These are phyloP conservation scores for Pseudocercospora eumusae DNA, from an alignment of 2,329 filamentous ascomycete species.

Conservation along the genomic window DNA sequence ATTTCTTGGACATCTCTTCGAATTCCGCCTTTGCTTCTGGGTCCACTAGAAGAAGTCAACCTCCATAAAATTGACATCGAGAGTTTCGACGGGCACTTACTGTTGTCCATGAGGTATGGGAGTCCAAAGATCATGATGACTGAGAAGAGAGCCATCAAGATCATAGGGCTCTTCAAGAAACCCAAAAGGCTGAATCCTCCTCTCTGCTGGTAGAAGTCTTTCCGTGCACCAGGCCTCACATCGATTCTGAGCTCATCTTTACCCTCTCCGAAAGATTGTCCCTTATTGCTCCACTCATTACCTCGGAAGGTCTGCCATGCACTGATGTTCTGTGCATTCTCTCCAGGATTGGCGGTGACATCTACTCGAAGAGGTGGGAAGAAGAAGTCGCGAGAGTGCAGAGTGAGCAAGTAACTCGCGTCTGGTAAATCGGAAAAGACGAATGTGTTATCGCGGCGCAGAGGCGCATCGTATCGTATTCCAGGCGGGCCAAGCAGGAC, in stretches of 20 bases:
- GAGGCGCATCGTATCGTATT: constrained; percentile 57
- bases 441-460: constrained; percentile 70
- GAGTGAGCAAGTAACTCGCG: constrained; percentile 78
- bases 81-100: constrained; percentile 52
- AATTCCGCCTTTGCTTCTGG: constrained; percentile 93
- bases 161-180: constrained; percentile 94
- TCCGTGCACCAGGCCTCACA: constrained; percentile 61
- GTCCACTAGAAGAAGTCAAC: constrained; percentile 68
- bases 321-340: constrained; percentile 52
- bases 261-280: constrained; percentile 58
- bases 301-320: constrained; percentile 86
- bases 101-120: constrained; percentile 94
- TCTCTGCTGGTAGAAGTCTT: constrained; percentile 76
- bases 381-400: constrained; percentile 71
- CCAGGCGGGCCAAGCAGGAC: constrained; percentile 56
- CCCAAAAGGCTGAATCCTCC: constrained; percentile 66
- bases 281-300: constrained; percentile 87
- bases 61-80: background rate
- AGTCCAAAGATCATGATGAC: constrained; percentile 85
- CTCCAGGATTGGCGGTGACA: constrained; percentile 50
- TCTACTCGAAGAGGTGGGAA: constrained; percentile 84
- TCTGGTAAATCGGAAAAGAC: constrained; percentile 70
- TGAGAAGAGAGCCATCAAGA: constrained; percentile 82
- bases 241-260: constrained; percentile 57
- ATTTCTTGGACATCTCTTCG: constrained; percentile 81